Evolutionary conservation across 192 early-diverging fungal species (phyloP).

Genomic region (Physocladia obscura): DNA sequence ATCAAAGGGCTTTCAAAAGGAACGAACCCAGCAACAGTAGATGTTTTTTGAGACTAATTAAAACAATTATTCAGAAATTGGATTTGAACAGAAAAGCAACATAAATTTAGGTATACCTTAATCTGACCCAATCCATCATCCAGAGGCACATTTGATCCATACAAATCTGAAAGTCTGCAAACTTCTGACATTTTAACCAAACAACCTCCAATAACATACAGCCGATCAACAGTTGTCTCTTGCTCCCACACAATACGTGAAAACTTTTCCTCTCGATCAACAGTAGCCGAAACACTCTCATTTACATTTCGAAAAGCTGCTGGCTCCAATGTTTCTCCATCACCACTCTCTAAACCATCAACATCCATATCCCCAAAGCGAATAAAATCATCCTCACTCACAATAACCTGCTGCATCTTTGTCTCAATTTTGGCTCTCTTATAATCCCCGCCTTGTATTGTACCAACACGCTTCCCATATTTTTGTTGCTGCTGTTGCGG

Average conservation of each 20-base stretch:
- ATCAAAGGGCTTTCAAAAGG: conserved; percentile 9
- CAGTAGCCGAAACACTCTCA: background rate
- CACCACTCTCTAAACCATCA: background rate
- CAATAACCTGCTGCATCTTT: background rate
- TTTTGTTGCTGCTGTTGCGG: background rate
- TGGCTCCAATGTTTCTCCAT: background rate
- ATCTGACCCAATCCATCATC: background rate
- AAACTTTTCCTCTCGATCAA: conserved; percentile 6
- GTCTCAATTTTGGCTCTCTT: background rate
- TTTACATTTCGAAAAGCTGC: background rate
- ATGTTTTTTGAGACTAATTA: too few relatives aligned
- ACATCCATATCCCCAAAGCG: background rate
- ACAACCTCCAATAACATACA: background rate
- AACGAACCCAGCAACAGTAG: background rate
- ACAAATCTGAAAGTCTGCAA: conserved; percentile 3
- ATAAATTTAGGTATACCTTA: too few relatives aligned
- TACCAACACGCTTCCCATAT: background rate
- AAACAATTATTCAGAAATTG: too few relatives aligned
- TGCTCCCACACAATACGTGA: background rate
- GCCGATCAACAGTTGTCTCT: background rate
- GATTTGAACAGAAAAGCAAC: too few relatives aligned
- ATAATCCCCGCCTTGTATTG: background rate
- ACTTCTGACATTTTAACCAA: background rate
- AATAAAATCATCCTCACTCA: conserved; percentile 7
- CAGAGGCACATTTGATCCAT: background rate